Percentiles rank a stretch among this genome's conserved stretches.
phyloP scores from a whole-genome alignment of 345 rosid species.

The Anacardium occidentale region DNA sequence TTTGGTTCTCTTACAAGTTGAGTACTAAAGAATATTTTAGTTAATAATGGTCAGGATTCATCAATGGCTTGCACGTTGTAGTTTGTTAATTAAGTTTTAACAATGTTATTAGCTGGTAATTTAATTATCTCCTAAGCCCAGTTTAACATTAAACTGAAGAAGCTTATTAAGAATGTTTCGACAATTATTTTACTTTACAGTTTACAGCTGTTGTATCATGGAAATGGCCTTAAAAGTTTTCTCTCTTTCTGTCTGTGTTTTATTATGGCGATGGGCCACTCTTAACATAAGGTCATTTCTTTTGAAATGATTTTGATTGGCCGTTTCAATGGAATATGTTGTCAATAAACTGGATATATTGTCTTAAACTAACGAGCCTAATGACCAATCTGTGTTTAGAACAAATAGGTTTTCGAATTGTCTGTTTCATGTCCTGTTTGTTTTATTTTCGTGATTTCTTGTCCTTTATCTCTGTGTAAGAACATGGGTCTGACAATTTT shows the following conservation, averaged over 20 bases:
- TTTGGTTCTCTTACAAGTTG: conserved; percentile 3
- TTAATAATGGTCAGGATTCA: background rate
- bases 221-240: too few species aligned
- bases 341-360: background rate
- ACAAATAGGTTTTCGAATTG: background rate
- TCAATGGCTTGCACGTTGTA: background rate
- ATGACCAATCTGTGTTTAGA: background rate
- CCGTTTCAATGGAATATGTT: background rate
- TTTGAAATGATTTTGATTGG: background rate
- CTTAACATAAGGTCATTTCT: background rate
- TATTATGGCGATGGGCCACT: conserved; percentile 6
- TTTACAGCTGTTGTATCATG: too few species aligned
- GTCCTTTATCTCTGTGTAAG: background rate
- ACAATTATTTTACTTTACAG: background rate
- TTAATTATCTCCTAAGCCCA: background rate
- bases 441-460: background rate
- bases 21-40: background rate
- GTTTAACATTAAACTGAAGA: background rate
- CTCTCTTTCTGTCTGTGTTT: too few species aligned
- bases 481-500: conserved; percentile 10
- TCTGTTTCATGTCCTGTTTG: background rate
- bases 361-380: background rate
- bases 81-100: too few species aligned
- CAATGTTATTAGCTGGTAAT: background rate
- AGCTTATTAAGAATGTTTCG: background rate